Percentiles rank a stretch among this genome's conserved stretches.
These are phyloP conservation scores for Penicillium dipodomyicola DNA, from an alignment of 495 filamentous ascomycete genomes.

Conservation along the genomic window DNA sequence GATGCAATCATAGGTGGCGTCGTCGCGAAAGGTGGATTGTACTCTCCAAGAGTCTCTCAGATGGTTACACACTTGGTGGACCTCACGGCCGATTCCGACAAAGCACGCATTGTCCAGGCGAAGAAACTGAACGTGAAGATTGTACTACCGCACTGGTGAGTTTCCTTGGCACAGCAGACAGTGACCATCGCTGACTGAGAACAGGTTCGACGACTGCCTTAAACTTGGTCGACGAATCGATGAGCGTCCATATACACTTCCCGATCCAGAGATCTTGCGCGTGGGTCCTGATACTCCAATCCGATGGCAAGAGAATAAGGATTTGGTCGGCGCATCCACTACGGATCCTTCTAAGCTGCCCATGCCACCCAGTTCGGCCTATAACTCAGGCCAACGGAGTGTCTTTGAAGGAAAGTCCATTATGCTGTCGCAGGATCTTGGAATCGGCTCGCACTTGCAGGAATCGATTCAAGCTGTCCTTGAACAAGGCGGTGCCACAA, in stretches of 20 bases:
- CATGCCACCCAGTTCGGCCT: constrained; percentile 38
- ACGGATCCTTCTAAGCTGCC: constrained; percentile 58
- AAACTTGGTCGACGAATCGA: constrained; percentile 84
- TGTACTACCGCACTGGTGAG: constrained; percentile 93
- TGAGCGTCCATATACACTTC: constrained; percentile 82
- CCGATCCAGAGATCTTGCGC: constrained; percentile 75
- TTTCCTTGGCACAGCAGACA: not conserved
- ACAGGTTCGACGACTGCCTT: constrained; percentile 93
- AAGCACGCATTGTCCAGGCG: constrained; percentile 59
- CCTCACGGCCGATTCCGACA: constrained; percentile 68
- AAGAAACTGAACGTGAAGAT: constrained; percentile 73
- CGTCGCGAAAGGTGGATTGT: constrained; percentile 82
- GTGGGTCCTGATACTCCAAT: constrained; percentile 53
- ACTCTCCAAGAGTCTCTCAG: constrained; percentile 64
- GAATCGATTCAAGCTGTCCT: constrained; percentile 70
- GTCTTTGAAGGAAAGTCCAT: constrained; percentile 57
- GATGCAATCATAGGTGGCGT: constrained; percentile 90
- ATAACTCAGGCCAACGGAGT: constrained; percentile 34
- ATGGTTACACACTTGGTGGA: constrained; percentile 87
- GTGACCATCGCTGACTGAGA: constrained; percentile 4
- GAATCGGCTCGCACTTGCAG: constrained; percentile 60
- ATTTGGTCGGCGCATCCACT: constrained; percentile 72
- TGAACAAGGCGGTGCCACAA: constrained; percentile 59
- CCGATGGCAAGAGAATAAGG: constrained; percentile 51
- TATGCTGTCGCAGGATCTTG: constrained; percentile 65